A percentile compares a stretch with the other conserved stretches of the same genome.
These are phyloP conservation scores for Xylariaceae sp. DNA, from an alignment of 2,329 filamentous ascomycete genomes.

Conservation along the genomic window DNA sequence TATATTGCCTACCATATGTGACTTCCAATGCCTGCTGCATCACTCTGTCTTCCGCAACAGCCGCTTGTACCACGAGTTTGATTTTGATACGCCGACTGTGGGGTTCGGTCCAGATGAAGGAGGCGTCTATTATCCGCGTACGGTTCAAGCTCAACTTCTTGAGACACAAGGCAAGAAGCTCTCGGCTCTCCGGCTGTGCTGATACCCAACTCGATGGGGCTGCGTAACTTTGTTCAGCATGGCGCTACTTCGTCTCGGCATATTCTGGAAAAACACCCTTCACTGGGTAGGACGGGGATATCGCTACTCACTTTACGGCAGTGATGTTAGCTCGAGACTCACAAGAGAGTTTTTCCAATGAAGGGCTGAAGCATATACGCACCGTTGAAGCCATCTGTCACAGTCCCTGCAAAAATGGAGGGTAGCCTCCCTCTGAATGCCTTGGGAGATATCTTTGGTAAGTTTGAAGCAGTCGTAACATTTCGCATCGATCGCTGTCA, in stretches of 20 bases:
- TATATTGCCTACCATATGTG: conserved; percentile 50
- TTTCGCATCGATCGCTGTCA: conserved; percentile 74
- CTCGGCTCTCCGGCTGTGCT: conserved; percentile 79
- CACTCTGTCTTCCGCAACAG: conserved; percentile 56
- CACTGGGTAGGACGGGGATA: too few species aligned
- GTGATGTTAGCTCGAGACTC: conserved; percentile 4
- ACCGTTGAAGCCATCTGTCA: conserved; percentile 21
- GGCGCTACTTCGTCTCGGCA: too few species aligned
- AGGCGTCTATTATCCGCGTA: conserved; percentile 90
- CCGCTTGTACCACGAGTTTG: conserved; percentile 86
- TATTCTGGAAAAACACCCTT: too few species aligned
- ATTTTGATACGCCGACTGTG: conserved; percentile 89
- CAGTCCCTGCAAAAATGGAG: conserved; percentile 68
- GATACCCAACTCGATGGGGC: conserved; percentile 79
- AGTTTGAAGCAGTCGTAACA: conserved; percentile 96
- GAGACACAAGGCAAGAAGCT: conserved; percentile 86
- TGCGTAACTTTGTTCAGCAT: too few species aligned
- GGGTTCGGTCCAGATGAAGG: conserved; percentile 97
- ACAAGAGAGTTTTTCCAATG: neutral
- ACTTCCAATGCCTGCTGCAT: conserved; percentile 96
- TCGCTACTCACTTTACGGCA: conserved; percentile 9
- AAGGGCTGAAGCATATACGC: neutral
- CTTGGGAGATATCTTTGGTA: conserved; percentile 85
- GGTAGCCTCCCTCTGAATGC: conserved; percentile 84
- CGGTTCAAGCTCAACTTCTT: conserved; percentile 81